Conservation (phyloP, 2,329 filamentous ascomycete genomes). For the Colletotrichum costaricense region DNA sequence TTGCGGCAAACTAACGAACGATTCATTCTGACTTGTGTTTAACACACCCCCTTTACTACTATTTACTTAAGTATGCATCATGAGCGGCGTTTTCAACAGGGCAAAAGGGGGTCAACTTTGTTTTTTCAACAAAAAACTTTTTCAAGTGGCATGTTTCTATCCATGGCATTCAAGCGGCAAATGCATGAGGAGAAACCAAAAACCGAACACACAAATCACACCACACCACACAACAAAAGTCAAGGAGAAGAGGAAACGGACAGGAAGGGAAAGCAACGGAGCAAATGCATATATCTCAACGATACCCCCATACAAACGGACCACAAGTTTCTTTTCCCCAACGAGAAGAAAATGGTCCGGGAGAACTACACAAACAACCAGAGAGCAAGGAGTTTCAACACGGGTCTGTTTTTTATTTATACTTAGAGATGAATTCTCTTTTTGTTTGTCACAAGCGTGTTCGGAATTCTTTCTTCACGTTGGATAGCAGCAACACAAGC, state of each 20-base stretch:
- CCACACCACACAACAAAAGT: conserved; percentile 38
- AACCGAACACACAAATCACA: conserved; percentile 35
- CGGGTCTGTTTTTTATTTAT: conserved; percentile 19
- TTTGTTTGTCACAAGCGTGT: neutral
- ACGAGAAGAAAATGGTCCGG: conserved; percentile 20
- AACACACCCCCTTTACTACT: conserved; percentile 37
- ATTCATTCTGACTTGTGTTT: conserved; percentile 37
- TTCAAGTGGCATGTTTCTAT: conserved; percentile 19
- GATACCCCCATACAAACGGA: conserved; percentile 48
- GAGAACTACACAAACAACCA: conserved; percentile 11
- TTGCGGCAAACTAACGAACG: conserved; percentile 33
- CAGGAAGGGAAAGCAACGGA: conserved; percentile 30
- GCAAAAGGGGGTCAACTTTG: conserved; percentile 36
- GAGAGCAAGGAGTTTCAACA: conserved; percentile 35
- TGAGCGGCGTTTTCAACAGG: conserved; percentile 36
- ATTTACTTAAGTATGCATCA: conserved; percentile 39
- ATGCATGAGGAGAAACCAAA: neutral
- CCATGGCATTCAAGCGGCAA: conserved; percentile 13
- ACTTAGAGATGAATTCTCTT: conserved; percentile 5
- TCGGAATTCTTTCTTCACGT: conserved; percentile 8
- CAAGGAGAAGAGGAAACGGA: conserved; percentile 37
- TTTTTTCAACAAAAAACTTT: conserved; percentile 44
- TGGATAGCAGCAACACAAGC: conserved; percentile 7
- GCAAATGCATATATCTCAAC: conserved; percentile 52
- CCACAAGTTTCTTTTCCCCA: conserved; percentile 26